A percentile compares a stretch with the other conserved stretches of the same genome.
Conservation (phyloP, 116 monocot species). For the Zostera marina region DNA sequence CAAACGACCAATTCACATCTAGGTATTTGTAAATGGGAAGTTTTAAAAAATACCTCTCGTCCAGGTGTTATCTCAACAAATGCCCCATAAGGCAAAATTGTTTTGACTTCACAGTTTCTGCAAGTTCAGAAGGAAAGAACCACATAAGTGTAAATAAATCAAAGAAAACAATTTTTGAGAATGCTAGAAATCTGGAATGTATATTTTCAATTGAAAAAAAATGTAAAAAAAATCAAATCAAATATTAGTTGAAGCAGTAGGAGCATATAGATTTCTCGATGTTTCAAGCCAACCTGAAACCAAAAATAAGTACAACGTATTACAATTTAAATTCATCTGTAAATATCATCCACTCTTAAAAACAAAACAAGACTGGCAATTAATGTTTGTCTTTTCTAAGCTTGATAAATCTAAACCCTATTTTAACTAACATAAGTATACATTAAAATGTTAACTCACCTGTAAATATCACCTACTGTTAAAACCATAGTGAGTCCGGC, state of each 20-base stretch:
- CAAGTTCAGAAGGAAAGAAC: not conserved
- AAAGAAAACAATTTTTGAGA: no score
- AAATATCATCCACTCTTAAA: conserved; percentile 80
- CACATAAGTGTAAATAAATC: no score
- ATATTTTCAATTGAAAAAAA: no score
- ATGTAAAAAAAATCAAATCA: no score
- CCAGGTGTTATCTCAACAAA: conserved; percentile 98
- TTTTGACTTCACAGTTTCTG: conserved; percentile 88
- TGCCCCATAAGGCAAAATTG: conserved; percentile 78
- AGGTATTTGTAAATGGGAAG: no score
- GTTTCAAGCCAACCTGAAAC: conserved; percentile 7
- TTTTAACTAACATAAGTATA: not conserved
- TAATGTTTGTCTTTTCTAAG: conserved; percentile 86
- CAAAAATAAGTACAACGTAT: conserved; percentile 2
- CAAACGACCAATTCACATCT: no score
- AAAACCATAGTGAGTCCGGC: conserved; percentile 88
- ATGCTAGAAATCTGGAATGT: no score
- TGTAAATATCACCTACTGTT: conserved; percentile 81
- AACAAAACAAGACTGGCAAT: conserved; percentile 86
- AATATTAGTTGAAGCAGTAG: no score
- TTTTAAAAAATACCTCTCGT: conserved; percentile 44
- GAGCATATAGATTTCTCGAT: no score
- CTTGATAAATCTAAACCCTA: conserved; percentile 61
- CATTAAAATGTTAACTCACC: conserved; percentile 17
- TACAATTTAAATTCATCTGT: conserved; percentile 28